Conservation (phyloP, 2,329 filamentous ascomycete species). For the Aspergillus sp. region DNA sequence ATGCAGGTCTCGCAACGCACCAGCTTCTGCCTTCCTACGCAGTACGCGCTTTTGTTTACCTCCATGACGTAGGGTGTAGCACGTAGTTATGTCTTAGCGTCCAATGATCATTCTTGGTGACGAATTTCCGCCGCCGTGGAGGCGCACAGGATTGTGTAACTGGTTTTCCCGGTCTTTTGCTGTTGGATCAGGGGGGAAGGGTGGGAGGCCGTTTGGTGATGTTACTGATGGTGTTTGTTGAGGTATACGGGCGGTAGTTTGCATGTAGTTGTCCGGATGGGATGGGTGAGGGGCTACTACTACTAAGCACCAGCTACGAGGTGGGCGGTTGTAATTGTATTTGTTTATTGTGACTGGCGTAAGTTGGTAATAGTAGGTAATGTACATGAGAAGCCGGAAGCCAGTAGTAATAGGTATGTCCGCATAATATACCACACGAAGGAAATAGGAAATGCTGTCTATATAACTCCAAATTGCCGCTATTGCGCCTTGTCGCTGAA, state of each 20-base stretch:
- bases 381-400: background rate
- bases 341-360: no score
- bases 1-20: no score
- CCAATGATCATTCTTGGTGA: background rate
- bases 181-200: background rate
- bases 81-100: background rate
- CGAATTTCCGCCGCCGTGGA: background rate
- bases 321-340: no score
- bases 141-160: background rate
- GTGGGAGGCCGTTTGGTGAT: background rate
- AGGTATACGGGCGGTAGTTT: background rate
- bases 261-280: background rate
- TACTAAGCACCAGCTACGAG: no score
- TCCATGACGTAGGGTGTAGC: background rate
- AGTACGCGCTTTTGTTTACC: background rate
- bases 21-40: background rate
- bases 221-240: background rate
- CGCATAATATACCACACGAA: background rate
- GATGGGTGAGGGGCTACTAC: no score
- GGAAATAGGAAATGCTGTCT: background rate
- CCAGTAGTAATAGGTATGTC: background rate
- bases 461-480: background rate
- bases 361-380: background rate
- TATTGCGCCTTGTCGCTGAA: slow-evolving; percentile 2
- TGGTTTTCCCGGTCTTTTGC: background rate